A percentile compares a stretch with the other conserved stretches of the same genome.
phyloP scores from a whole-genome alignment of 805 yeast genomes.

The Starmerella vaccinii region DNA sequence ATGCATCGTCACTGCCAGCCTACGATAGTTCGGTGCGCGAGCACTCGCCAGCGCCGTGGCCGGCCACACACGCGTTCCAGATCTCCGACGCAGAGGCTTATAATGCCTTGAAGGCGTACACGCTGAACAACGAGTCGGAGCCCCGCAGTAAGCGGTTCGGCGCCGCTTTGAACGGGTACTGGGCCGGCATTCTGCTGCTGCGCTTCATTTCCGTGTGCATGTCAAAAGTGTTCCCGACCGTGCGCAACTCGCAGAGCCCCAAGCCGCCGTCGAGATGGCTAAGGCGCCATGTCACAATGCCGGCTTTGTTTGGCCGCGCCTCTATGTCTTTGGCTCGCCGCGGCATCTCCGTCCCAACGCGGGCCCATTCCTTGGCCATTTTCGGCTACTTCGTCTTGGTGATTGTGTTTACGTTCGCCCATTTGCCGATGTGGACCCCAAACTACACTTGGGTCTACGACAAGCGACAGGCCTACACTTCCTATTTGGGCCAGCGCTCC shows the following conservation, averaged over 20 bases:
- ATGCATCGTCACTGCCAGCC: not conserved
- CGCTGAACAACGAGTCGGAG: not conserved
- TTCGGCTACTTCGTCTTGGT: conserved; percentile 31
- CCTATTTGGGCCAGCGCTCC: conserved; percentile 15
- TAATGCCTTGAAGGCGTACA: conserved; percentile 1
- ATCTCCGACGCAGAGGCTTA: conserved; percentile 5
- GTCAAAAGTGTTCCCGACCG: conserved; percentile 6
- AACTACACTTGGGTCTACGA: conserved; percentile 10
- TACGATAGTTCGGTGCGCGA: conserved; percentile 5
- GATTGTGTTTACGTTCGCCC: conserved; percentile 25
- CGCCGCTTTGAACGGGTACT: conserved; percentile 15
- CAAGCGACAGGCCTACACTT: conserved; percentile 4
- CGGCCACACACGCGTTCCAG: conserved; percentile 11
- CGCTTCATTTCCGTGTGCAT: conserved; percentile 3
- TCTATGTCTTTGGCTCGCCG: not conserved
- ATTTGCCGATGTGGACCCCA: conserved; percentile 8
- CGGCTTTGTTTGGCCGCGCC: not conserved
- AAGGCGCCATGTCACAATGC: not conserved
- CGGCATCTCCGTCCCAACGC: conserved; percentile 31
- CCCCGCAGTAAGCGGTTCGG: conserved; percentile 11
- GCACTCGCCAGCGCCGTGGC: conserved; percentile 12
- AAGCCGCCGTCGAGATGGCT: not conserved
- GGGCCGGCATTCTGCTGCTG: conserved; percentile 18
- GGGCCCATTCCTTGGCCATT: conserved; percentile 34
- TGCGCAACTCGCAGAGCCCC: not conserved